Evolutionary conservation across 1,139 yeast genomes (phyloP).

Genomic region (Yarrowia galli): DNA sequence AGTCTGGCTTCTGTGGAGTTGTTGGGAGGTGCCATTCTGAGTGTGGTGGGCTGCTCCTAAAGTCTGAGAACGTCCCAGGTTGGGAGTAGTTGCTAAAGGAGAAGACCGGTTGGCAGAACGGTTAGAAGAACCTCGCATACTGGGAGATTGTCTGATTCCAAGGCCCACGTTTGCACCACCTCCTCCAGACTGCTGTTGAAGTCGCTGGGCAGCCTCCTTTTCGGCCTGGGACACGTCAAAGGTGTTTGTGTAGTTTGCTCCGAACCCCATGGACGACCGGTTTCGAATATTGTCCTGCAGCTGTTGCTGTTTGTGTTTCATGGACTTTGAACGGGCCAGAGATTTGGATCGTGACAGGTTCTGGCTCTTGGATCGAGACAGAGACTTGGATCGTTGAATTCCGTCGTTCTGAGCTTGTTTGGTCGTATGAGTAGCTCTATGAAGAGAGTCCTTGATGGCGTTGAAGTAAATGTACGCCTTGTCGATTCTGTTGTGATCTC

Average conservation of each 20-base stretch:
- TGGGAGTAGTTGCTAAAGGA: not conserved
- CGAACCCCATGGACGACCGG: slow-evolving; percentile 37
- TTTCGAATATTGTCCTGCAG: slow-evolving; percentile 36
- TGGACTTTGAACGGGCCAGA: slow-evolving; percentile 27
- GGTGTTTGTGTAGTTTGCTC: slow-evolving; percentile 35
- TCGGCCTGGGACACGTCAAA: slow-evolving; percentile 28
- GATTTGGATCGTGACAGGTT: slow-evolving; percentile 19
- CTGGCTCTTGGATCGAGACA: slow-evolving; percentile 15
- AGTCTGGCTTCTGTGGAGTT: slow-evolving; percentile 7
- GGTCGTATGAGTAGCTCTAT: slow-evolving; percentile 1
- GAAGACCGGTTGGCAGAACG: not conserved
- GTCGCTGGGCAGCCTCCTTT: slow-evolving; percentile 1
- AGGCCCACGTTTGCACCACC: not conserved
- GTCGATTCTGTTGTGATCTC: slow-evolving; percentile 44
- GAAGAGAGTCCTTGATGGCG: slow-evolving; percentile 36
- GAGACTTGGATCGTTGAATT: slow-evolving; percentile 6
- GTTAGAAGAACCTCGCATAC: slow-evolving; percentile 1
- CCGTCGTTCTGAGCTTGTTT: slow-evolving; percentile 1
- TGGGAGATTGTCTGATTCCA: slow-evolving; percentile 13
- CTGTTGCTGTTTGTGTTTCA: slow-evolving; percentile 29
- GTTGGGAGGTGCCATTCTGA: no score
- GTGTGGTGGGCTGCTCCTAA: no score
- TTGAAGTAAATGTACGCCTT: slow-evolving; percentile 43
- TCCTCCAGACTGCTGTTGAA: not conserved
- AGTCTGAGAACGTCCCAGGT: slow-evolving; percentile 4